phyloP scores from a whole-genome alignment of 1,139 yeast species.

The Diutina neorugosa region DNA sequence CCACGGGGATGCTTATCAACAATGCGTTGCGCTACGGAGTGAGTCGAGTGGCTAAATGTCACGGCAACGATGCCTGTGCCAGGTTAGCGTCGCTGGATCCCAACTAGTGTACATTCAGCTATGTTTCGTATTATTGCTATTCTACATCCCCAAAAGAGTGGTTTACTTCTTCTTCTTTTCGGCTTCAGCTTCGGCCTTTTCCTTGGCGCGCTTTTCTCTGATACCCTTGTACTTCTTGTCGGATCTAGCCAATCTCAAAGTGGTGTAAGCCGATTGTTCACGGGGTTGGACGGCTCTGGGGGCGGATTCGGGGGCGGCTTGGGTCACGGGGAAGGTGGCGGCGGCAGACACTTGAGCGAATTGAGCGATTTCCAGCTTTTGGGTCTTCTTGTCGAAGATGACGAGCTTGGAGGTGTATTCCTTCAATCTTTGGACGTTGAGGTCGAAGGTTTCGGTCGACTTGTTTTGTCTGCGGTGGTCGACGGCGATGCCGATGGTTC shows the following conservation, averaged over 20 bases:
- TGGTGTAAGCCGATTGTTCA: slow-evolving; percentile 88
- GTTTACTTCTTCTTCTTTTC: slow-evolving; percentile 85
- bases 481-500: slow-evolving; percentile 96
- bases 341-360: slow-evolving; percentile 66
- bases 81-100: neutral
- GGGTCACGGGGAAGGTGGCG: slow-evolving; percentile 87
- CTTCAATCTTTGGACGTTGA: slow-evolving; percentile 91
- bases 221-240: slow-evolving; percentile 89
- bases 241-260: slow-evolving; percentile 91
- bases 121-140: slow-evolving; percentile 3
- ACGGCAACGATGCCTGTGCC: neutral
- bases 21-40: neutral
- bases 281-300: slow-evolving; percentile 85
- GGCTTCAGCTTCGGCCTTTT: slow-evolving; percentile 98
- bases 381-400: slow-evolving; percentile 82
- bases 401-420: slow-evolving; percentile 95
- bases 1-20: neutral
- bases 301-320: slow-evolving; percentile 57
- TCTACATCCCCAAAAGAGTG: neutral
- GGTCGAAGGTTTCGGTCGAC: slow-evolving; percentile 89
- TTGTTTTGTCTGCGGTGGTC: slow-evolving; percentile 99
- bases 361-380: slow-evolving; percentile 35
- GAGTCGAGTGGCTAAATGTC: neutral
- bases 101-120: slow-evolving; percentile 3
- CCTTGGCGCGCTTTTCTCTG: slow-evolving; percentile 96